These are phyloP conservation scores for Hypholoma fasciculare DNA, from an alignment of 768 basidiomycete species.

Conservation along the genomic window DNA sequence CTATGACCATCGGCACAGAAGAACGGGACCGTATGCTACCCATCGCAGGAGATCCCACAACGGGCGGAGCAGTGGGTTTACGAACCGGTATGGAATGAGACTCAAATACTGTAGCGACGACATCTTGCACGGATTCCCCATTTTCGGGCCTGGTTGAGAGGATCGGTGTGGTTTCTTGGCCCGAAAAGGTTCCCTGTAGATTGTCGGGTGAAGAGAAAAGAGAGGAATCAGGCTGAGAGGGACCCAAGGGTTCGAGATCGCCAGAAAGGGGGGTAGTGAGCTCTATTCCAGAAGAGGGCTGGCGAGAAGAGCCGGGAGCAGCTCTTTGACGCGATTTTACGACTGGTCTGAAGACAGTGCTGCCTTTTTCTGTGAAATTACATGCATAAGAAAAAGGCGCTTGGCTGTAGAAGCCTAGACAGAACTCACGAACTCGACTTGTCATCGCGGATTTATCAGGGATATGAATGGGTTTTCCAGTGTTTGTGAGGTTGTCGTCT, in stretches of 20 bases:
- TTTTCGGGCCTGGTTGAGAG: background rate
- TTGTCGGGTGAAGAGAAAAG: background rate
- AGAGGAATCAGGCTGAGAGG: conserved; percentile 1
- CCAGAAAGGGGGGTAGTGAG: background rate
- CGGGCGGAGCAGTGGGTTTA: background rate
- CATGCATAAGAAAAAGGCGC: conserved; percentile 8
- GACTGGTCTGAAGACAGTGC: conserved; percentile 68
- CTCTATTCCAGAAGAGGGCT: conserved; percentile 25
- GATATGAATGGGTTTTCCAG: background rate
- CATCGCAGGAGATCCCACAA: conserved; percentile 5
- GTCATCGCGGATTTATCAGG: conserved; percentile 34
- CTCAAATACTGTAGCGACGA: background rate
- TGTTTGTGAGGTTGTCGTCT: background rate
- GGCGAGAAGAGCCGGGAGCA: conserved; percentile 24
- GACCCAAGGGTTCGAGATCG: background rate
- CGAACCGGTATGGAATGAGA: background rate
- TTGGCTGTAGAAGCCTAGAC: background rate
- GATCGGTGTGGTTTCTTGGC: background rate
- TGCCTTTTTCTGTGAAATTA: conserved; percentile 61
- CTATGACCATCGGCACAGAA: conserved; percentile 1
- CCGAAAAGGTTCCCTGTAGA: background rate
- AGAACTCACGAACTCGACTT: conserved; percentile 64
- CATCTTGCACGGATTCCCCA: background rate
- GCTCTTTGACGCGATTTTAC: conserved; percentile 53
- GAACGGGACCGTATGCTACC: conserved; percentile 6